Base-by-base conservation (phyloP, 257 asterid genomes). In the Penstemon barbatus region DNA sequence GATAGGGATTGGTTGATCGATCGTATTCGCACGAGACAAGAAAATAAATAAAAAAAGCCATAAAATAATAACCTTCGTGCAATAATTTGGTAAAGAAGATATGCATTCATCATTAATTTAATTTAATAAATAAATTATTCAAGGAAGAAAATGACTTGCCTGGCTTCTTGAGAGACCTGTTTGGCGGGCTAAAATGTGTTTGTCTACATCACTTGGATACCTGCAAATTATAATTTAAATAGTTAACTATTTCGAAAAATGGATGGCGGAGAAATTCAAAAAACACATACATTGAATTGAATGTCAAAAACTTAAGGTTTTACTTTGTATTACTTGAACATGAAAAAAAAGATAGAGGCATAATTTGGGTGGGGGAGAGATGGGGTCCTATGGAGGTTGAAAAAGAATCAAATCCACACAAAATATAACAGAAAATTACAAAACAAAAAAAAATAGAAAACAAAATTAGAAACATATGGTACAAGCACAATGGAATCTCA, bases 141-240 rank as follows among this genome's bases (percentile, higher is more conserved):
- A 40, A 33, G 33, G 4, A 43, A 76, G 85, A 81, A 76, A 75
- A 52, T 40, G 83, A 85, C 91, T 63, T 71, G 85, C 98, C 96
- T 92, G 98, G 82, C 97, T 88, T 88, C 97, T 90, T 33, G 98
- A 92, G 53, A 92, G 97, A 40, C 98, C 97, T 12, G 98, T 92
- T 85, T 90, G 97, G 79, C 97, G 95, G 70, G 98, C 91, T 74
- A 92, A 79, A 66, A 92, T 85, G 77, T 92, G 98, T 74, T 92
- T 92, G 85, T 92, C 98, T 3, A 90, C 96, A 82, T 88, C 98
- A 76, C 97, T 90, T n/a, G 98, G 98, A 69, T 92, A 92, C 93
- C 98, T 92, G 89, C 82, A 74, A 12, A 5, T 12, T 19, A 18
- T 12, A 64, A 19, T 39, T 9, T 5, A 37, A 5, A 55, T 19